These are phyloP conservation scores for Wickerhamomyces chaumierensis DNA, from an alignment of 805 yeast species.

Conservation along the genomic window DNA sequence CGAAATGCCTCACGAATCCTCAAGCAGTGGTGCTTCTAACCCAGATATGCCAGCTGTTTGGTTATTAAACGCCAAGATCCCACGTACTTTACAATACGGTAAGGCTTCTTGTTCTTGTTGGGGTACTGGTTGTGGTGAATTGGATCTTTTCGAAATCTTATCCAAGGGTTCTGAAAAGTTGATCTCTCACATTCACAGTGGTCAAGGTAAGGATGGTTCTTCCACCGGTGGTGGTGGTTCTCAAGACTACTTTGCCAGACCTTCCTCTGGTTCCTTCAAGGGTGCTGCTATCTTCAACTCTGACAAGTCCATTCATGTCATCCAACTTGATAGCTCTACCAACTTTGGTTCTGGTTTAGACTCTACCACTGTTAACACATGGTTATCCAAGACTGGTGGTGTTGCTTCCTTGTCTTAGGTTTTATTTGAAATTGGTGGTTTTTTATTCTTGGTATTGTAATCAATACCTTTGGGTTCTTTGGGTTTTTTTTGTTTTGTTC, in stretches of 20 bases:
- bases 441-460: too few relatives aligned
- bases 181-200: slow-evolving; percentile 74
- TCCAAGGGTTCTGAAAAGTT: slow-evolving; percentile 64
- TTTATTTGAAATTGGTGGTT: too few relatives aligned
- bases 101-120: slow-evolving; percentile 83
- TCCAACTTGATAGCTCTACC: slow-evolving; percentile 42
- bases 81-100: slow-evolving; percentile 95
- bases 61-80: slow-evolving; percentile 90
- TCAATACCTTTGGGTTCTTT: too few relatives aligned
- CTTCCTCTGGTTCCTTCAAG: slow-evolving; percentile 63
- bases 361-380: slow-evolving; percentile 41
- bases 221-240: slow-evolving; percentile 78
- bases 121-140: slow-evolving; percentile 95
- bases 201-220: slow-evolving; percentile 55
- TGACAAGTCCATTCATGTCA: slow-evolving; percentile 43
- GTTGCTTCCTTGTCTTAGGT: slow-evolving; percentile 21
- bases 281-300: slow-evolving; percentile 79
- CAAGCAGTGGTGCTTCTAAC: slow-evolving; percentile 40
- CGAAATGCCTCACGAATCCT: slow-evolving; percentile 68
- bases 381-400: slow-evolving; percentile 47
- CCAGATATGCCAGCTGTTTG: slow-evolving; percentile 97
- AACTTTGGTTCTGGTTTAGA: slow-evolving; percentile 44
- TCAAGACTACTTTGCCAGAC: slow-evolving; percentile 80
- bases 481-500: too few relatives aligned
- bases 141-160: slow-evolving; percentile 87